Evolutionary conservation across 768 basidiomycete genomes (phyloP).

Genomic region (Tephrocybe sp.): DNA sequence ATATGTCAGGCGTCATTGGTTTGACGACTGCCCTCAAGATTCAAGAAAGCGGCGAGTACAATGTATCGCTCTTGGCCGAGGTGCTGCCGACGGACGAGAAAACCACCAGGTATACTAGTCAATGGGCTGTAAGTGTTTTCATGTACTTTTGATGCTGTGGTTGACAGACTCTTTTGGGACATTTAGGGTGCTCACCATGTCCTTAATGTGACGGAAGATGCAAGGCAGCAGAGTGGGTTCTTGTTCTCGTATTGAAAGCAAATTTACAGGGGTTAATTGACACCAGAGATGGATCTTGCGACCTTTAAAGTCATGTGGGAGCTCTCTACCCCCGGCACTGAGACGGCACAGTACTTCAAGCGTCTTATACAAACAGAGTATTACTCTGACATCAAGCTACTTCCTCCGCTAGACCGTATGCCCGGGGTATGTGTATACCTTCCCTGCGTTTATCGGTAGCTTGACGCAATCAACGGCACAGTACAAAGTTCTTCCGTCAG

Average conservation of each 20-base stretch:
- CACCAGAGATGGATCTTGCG: constrained; percentile 62
- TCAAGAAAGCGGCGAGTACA: constrained; percentile 60
- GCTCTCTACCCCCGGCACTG: constrained; percentile 58
- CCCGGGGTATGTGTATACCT: constrained; percentile 42
- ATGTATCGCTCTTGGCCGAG: constrained; percentile 72
- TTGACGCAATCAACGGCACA: constrained; percentile 15
- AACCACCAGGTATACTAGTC: constrained; percentile 74
- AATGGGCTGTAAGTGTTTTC: constrained; percentile 63
- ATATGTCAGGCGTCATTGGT: constrained; percentile 68
- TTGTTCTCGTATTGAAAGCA: background rate
- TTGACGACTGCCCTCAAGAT: constrained; percentile 73
- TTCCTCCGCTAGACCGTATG: constrained; percentile 49
- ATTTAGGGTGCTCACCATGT: constrained; percentile 83
- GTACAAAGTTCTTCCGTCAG: constrained; percentile 36
- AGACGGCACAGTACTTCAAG: constrained; percentile 62
- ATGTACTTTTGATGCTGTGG: background rate
- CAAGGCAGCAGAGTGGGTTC: constrained; percentile 52
- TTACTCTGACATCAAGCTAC: constrained; percentile 39
- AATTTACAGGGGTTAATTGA: background rate
- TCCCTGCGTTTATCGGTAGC: background rate
- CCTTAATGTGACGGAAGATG: constrained; percentile 51
- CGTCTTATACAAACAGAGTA: constrained; percentile 66
- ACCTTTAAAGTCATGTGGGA: constrained; percentile 80
- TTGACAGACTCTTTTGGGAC: background rate
- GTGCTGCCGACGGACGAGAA: constrained; percentile 71